Conservation (phyloP, 148 eudicot genomes). For the Heliamphora exappendiculata region DNA sequence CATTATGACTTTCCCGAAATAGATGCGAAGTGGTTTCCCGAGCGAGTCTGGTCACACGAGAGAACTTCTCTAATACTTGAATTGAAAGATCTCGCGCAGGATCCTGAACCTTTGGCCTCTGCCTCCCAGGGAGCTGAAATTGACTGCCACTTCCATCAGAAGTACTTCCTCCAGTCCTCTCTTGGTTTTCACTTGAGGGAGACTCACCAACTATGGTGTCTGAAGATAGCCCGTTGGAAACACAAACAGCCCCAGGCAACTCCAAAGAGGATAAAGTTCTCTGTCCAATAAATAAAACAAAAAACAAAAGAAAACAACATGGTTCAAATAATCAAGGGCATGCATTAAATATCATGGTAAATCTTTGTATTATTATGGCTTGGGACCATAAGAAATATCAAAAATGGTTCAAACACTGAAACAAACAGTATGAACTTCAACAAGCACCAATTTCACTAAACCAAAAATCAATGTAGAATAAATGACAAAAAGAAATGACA, state of each 20-base stretch:
- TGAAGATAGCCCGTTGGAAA: slow-evolving; percentile 41
- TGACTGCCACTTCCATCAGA: slow-evolving; percentile 30
- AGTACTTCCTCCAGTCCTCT: slow-evolving; percentile 27
- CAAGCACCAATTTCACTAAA: not conserved
- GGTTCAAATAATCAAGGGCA: not conserved
- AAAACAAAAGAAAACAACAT: not conserved
- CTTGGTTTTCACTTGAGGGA: slow-evolving; percentile 30
- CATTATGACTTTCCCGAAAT: slow-evolving; percentile 63
- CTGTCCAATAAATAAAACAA: slow-evolving; percentile 33
- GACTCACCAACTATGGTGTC: slow-evolving; percentile 35
- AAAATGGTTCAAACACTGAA: not conserved
- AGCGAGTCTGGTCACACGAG: slow-evolving; percentile 95
- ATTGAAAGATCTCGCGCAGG: slow-evolving; percentile 89
- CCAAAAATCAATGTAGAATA: not conserved
- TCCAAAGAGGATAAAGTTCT: slow-evolving; percentile 87
- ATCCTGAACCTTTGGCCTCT: slow-evolving; percentile 63
- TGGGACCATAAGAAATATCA: not conserved
- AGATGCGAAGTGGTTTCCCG: slow-evolving; percentile 94
- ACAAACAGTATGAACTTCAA: not conserved
- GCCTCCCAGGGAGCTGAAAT: slow-evolving; percentile 43
- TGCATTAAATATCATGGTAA: not conserved
- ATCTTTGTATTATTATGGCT: not conserved
- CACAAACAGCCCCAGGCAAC: slow-evolving; percentile 71
- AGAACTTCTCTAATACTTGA: slow-evolving; percentile 90
- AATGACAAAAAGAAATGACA: not conserved